A percentile compares a stretch with the other conserved stretches of the same genome.
phyloP scores from a whole-genome alignment of 116 monocot genomes.

The Zostera marina region DNA sequence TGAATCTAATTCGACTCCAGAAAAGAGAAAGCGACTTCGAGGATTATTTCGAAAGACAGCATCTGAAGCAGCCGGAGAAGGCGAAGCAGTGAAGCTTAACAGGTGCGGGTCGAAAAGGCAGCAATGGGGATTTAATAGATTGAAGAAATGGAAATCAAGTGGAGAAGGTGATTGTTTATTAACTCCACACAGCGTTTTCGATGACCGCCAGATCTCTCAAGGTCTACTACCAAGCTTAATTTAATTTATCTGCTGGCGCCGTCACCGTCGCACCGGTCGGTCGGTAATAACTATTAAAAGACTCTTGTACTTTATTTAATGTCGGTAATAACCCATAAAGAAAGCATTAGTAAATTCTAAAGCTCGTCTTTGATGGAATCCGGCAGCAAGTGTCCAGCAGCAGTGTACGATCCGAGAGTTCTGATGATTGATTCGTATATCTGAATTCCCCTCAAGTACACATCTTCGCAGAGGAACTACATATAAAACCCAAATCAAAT shows the following conservation, averaged over 20 bases:
- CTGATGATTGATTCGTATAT: constrained; percentile 76
- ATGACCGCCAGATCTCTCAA: too few relatives aligned
- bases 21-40: constrained; percentile 32
- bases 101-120: constrained; percentile 22
- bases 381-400: neutral
- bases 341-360: too few relatives aligned
- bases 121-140: constrained; percentile 49
- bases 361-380: constrained; percentile 10
- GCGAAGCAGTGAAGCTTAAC: constrained; percentile 2
- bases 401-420: constrained; percentile 32
- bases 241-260: too few relatives aligned
- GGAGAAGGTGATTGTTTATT: constrained; percentile 24
- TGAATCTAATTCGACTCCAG: constrained; percentile 5
- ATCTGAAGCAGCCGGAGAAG: constrained; percentile 22
- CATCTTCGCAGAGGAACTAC: constrained; percentile 72
- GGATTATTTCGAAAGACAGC: constrained; percentile 4
- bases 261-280: too few relatives aligned
- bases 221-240: too few relatives aligned
- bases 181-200: too few relatives aligned
- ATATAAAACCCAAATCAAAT: constrained; percentile 2
- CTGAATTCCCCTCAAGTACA: constrained; percentile 80
- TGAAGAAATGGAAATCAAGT: constrained; percentile 70
- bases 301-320: too few relatives aligned
- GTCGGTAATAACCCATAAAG: too few relatives aligned
- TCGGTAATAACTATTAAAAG: too few relatives aligned